Evolutionary conservation across 768 basidiomycete genomes (phyloP).

Genomic region (Boletus patriciae): DNA sequence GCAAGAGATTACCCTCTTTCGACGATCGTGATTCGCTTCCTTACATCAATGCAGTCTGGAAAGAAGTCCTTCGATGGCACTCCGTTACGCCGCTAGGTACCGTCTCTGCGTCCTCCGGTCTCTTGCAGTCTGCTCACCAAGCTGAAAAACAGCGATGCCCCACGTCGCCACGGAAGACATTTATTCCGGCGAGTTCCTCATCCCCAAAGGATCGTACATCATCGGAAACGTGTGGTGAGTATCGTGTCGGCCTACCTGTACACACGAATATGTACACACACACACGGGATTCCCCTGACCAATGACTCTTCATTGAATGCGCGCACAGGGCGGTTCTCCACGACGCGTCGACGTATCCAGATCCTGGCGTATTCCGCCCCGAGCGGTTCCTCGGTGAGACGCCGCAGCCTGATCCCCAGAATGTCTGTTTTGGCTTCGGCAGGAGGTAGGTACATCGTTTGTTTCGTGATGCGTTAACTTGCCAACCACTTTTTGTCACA

Average conservation of each 20-base stretch:
- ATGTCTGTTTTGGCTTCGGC: conserved; percentile 29
- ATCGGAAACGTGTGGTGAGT: conserved; percentile 29
- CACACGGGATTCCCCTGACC: background rate
- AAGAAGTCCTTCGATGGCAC: conserved; percentile 30
- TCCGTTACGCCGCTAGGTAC: conserved; percentile 15
- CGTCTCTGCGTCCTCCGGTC: conserved; percentile 22
- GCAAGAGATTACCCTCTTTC: conserved; percentile 20
- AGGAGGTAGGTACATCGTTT: conserved; percentile 21
- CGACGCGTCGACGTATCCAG: conserved; percentile 41
- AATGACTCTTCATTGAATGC: background rate
- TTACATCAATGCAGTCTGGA: conserved; percentile 26
- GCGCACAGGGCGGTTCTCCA: conserved; percentile 52
- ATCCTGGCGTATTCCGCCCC: conserved; percentile 35
- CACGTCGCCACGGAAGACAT: conserved; percentile 27
- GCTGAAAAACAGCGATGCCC: conserved; percentile 2
- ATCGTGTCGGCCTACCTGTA: background rate
- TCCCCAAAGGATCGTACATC: conserved; percentile 27
- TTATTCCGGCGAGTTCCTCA: conserved; percentile 8
- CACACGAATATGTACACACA: background rate
- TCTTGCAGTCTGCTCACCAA: background rate
- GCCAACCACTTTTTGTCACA: background rate
- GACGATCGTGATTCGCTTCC: conserved; percentile 25
- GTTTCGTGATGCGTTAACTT: too few relatives aligned
- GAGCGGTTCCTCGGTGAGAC: conserved; percentile 33
- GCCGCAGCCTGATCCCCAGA: conserved; percentile 20